phyloP scores from a whole-genome alignment of 768 basidiomycete genomes.

The Lentinula detonsa region DNA sequence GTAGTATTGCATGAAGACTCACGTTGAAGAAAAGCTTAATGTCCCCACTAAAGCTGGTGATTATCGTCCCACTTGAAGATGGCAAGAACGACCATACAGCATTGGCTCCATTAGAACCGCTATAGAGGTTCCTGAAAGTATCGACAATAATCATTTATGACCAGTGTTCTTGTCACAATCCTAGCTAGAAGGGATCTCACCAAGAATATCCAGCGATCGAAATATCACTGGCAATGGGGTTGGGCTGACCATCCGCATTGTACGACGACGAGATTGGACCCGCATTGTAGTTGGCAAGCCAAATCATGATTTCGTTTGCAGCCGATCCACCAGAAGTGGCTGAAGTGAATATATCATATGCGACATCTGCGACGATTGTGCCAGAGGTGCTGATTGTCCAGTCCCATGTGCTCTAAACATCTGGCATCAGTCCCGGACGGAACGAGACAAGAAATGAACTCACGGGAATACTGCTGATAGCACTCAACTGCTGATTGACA shows the following conservation, averaged over 20 bases:
- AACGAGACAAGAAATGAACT: slow-evolving; percentile 12
- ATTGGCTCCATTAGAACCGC: slow-evolving; percentile 3
- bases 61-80: slow-evolving; percentile 20
- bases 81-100: slow-evolving; percentile 1
- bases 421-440: neutral
- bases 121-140: slow-evolving; percentile 1
- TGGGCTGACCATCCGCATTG: slow-evolving; percentile 35
- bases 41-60: slow-evolving; percentile 6
- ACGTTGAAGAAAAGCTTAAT: neutral
- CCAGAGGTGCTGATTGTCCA: slow-evolving; percentile 45
- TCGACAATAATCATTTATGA: slow-evolving; percentile 11
- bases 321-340: slow-evolving; percentile 38
- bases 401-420: slow-evolving; percentile 41
- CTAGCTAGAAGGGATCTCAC: slow-evolving; percentile 16
- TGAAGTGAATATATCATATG: slow-evolving; percentile 63
- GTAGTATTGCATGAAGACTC: neutral
- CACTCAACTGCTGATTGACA: slow-evolving; percentile 46
- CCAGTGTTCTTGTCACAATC: neutral
- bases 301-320: slow-evolving; percentile 54
- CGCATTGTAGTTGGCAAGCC: slow-evolving; percentile 54
- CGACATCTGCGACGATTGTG: slow-evolving; percentile 45
- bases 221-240: slow-evolving; percentile 39
- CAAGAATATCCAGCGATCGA: slow-evolving; percentile 44
- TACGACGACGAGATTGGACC: slow-evolving; percentile 53
- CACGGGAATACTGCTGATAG: slow-evolving; percentile 52